A percentile compares a stretch with the other conserved stretches of the same genome.
phyloP scores from a whole-genome alignment of 2,329 filamentous ascomycete species.

The Albophoma yamanashiensis region DNA sequence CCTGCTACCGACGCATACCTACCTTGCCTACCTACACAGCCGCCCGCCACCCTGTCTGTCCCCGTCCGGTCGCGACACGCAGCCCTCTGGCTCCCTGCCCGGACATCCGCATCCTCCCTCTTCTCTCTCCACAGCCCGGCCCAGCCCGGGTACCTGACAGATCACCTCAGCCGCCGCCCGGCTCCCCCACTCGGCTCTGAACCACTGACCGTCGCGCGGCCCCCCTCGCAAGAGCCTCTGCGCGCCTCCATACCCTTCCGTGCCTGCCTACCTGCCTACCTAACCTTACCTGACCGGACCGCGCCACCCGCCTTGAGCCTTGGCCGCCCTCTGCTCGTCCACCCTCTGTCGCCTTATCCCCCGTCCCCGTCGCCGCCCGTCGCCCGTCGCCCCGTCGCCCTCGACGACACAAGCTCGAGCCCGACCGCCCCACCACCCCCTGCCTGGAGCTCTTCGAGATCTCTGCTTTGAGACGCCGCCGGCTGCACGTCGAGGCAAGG shows the following conservation, averaged over 20 bases:
- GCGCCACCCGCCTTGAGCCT: neutral
- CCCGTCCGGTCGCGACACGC: neutral
- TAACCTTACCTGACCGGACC: neutral
- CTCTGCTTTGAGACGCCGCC: neutral
- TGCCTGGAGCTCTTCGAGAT: neutral
- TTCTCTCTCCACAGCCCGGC: neutral
- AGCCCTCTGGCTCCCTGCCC: neutral
- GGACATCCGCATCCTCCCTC: neutral
- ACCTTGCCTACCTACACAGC: neutral
- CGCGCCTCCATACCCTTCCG: neutral
- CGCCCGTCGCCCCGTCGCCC: neutral
- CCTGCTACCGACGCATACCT: no score
- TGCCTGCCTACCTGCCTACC: neutral
- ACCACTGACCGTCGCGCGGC: neutral
- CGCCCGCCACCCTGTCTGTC: neutral
- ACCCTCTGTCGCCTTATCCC: neutral
- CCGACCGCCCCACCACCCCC: conserved; percentile 1
- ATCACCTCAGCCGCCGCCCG: conserved; percentile 1
- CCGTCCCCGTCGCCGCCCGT: neutral
- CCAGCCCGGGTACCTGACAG: conserved; percentile 3
- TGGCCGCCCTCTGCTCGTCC: neutral
- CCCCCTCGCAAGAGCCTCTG: neutral
- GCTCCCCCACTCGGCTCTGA: neutral
- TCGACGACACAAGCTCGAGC: conserved; percentile 2
- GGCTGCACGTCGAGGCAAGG: neutral